These are phyloP conservation scores for Suillus luteus DNA, from an alignment of 768 basidiomycete species.

Conservation along the genomic window DNA sequence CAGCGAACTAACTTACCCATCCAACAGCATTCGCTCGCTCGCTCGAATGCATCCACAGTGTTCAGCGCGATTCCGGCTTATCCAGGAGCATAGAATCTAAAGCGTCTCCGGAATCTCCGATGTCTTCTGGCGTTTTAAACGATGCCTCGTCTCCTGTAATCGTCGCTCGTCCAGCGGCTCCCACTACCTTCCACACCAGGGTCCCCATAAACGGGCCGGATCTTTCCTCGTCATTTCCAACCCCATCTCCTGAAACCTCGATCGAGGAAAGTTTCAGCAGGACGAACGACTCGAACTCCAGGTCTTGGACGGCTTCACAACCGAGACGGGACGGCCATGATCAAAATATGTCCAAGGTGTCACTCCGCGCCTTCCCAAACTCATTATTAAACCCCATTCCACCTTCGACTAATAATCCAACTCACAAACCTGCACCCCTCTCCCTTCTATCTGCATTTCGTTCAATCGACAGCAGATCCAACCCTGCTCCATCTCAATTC, in stretches of 20 bases:
- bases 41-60: background rate
- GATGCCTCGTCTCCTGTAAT: background rate
- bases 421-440: background rate
- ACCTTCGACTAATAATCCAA: too few species aligned
- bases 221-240: background rate
- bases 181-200: too few species aligned
- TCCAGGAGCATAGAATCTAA: background rate
- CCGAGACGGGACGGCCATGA: background rate
- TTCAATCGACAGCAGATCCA: background rate
- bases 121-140: background rate
- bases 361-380: background rate
- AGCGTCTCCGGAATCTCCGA: background rate
- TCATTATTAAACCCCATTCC: background rate
- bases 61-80: background rate
- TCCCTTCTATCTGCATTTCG: background rate
- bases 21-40: background rate
- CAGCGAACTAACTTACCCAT: background rate
- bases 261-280: background rate
- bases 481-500: background rate
- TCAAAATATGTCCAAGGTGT: background rate
- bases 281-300: background rate
- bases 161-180: background rate
- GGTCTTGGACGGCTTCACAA: background rate
- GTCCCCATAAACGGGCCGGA: background rate
- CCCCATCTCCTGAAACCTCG: background rate